Evolutionary conservation across 2,329 filamentous ascomycete species (phyloP).

Genomic region (Pezicula radicicola): DNA sequence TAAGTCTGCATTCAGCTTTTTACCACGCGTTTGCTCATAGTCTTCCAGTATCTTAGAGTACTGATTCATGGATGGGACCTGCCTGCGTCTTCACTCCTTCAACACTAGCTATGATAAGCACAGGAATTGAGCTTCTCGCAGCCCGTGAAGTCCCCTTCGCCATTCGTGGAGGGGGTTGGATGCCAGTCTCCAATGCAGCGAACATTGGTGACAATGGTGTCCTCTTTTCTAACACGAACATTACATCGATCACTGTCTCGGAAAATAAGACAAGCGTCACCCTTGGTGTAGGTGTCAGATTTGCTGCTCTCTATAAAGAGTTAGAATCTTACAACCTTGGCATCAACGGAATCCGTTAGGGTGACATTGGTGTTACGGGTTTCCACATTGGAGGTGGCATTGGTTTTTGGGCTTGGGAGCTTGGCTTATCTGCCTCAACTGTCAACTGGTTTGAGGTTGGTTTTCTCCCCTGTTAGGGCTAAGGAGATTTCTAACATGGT

Average conservation of each 20-base stretch:
- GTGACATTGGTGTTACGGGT: background rate
- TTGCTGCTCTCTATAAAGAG: background rate
- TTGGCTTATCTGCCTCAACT: background rate
- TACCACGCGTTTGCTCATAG: no score
- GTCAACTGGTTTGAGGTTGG: background rate
- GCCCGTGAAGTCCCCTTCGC: conserved; percentile 1
- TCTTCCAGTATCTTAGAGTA: background rate
- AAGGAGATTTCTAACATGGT: background rate
- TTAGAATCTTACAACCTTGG: background rate
- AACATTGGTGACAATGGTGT: background rate
- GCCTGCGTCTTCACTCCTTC: conserved; percentile 1
- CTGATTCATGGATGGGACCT: background rate
- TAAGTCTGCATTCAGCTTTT: no score
- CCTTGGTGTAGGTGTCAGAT: background rate
- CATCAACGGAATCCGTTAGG: background rate
- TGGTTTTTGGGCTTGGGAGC: background rate
- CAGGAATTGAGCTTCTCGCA: background rate
- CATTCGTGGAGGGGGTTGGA: conserved; percentile 1
- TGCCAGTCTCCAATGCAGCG: conserved; percentile 1
- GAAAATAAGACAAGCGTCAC: background rate
- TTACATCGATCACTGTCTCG: background rate
- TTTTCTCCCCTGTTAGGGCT: background rate
- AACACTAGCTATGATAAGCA: background rate
- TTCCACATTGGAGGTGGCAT: background rate
- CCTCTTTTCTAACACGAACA: background rate